A percentile compares a stretch with the other conserved stretches of the same genome.
Evolutionary conservation across 1,284 basidiomycete species (phyloP).

Genomic region (Trichosporon sp.): DNA sequence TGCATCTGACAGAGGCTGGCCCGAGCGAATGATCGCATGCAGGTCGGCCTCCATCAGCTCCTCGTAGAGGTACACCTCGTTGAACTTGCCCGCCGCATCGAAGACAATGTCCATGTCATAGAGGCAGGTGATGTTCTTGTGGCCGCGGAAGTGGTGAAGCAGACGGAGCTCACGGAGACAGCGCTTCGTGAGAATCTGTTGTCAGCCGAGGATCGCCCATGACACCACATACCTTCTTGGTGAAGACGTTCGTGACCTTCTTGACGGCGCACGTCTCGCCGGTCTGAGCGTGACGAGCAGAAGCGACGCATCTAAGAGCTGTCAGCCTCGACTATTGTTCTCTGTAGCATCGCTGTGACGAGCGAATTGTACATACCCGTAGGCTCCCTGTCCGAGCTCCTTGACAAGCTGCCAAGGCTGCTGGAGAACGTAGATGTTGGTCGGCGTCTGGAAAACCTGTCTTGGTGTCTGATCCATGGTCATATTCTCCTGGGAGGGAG

Average conservation of each 20-base stretch:
- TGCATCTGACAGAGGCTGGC: conserved; percentile 94
- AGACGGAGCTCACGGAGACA: conserved; percentile 91
- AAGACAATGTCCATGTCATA: conserved; percentile 98
- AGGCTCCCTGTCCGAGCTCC: conserved; percentile 89
- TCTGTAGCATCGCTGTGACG: too few species aligned
- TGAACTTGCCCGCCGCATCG: conserved; percentile 79
- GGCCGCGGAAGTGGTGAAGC: conserved; percentile 90
- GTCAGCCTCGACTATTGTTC: neutral
- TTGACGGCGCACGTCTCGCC: conserved; percentile 73
- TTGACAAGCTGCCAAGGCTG: conserved; percentile 89
- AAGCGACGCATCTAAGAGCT: conserved; percentile 62
- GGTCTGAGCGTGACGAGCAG: conserved; percentile 73
- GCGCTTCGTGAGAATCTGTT: conserved; percentile 81
- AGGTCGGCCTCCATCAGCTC: conserved; percentile 99
- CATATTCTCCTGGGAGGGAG: neutral
- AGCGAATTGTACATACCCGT: conserved; percentile 53
- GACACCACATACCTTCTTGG: conserved; percentile 55
- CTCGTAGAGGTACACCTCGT: conserved; percentile 94
- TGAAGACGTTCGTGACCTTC: conserved; percentile 90
- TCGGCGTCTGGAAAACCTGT: conserved; percentile 45
- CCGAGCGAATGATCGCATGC: conserved; percentile 97
- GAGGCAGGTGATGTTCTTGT: conserved; percentile 90
- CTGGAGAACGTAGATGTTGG: conserved; percentile 63
- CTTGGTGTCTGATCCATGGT: conserved; percentile 46
- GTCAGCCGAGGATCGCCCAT: conserved; percentile 20